Conservation (phyloP, 139 green algal species). For the Protoeuglena noctilucae region DNA sequence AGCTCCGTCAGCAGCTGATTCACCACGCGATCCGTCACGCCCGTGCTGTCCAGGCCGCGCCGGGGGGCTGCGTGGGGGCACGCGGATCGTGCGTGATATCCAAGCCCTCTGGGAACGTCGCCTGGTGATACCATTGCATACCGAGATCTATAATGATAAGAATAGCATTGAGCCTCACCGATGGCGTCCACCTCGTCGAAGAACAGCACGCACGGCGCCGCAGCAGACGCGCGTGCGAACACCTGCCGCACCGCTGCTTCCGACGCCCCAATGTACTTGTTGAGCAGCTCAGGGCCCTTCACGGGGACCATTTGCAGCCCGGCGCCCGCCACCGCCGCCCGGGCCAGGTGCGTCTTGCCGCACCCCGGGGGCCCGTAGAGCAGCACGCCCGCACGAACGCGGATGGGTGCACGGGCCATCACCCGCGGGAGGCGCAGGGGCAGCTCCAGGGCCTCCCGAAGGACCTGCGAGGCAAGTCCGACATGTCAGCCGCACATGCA, state of each 20-base stretch:
- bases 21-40: constrained; percentile 83
- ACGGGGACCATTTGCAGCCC: constrained; percentile 48
- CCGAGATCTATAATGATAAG: neutral
- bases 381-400: constrained; percentile 76
- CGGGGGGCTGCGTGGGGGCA: constrained; percentile 42
- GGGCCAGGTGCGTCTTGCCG: constrained; percentile 87
- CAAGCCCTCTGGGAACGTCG: neutral
- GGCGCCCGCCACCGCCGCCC: constrained; percentile 49
- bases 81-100: neutral
- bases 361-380: constrained; percentile 93
- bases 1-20: constrained; percentile 97
- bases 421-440: too few relatives aligned
- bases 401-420: constrained; percentile 51
- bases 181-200: constrained; percentile 99
- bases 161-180: too few relatives aligned
- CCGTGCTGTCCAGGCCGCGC: constrained; percentile 83
- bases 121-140: neutral
- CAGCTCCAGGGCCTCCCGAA: too few relatives aligned
- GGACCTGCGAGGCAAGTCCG: too few relatives aligned
- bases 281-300: constrained; percentile 92
- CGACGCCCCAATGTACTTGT: constrained; percentile 95
- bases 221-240: constrained; percentile 62
- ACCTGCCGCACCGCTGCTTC: constrained; percentile 80
- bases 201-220: constrained; percentile 88
- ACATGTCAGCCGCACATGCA: neutral